Evolutionary conservation across 306 rosid genomes (phyloP).

Genomic region (Quercus cerris): DNA sequence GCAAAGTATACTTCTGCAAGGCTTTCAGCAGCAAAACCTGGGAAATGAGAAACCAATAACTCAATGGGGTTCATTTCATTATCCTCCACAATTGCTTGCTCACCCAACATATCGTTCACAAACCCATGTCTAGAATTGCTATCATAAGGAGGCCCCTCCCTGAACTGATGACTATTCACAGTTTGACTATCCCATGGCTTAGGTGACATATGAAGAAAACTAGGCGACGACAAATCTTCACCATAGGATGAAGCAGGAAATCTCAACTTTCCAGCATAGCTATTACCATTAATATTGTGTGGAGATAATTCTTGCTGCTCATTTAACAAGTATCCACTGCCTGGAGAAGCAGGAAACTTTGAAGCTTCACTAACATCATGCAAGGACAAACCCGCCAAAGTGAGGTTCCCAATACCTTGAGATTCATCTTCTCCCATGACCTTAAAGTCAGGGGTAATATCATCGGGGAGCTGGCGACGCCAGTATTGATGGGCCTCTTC

Average conservation of each 20-base stretch:
- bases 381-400: slow-evolving; percentile 71
- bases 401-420: slow-evolving; percentile 59
- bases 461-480: slow-evolving; percentile 97
- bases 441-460: slow-evolving; percentile 93
- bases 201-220: slow-evolving; percentile 48
- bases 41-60: slow-evolving; percentile 79
- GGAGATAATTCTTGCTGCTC: slow-evolving; percentile 54
- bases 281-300: slow-evolving; percentile 43
- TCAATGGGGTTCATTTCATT: slow-evolving; percentile 69
- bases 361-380: slow-evolving; percentile 58
- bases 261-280: slow-evolving; percentile 59
- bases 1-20: slow-evolving; percentile 88
- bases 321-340: slow-evolving; percentile 55
- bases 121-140: slow-evolving; percentile 61
- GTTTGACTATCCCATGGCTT: slow-evolving; percentile 77
- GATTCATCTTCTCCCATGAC: slow-evolving; percentile 78
- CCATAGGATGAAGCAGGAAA: slow-evolving; percentile 55
- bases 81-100: slow-evolving; percentile 58
- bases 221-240: slow-evolving; percentile 60
- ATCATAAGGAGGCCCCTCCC: slow-evolving; percentile 52
- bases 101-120: slow-evolving; percentile 57
- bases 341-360: slow-evolving; percentile 51
- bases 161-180: slow-evolving; percentile 47
- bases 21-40: slow-evolving; percentile 92
- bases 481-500: slow-evolving; percentile 92